Conservation (phyloP, 1,284 basidiomycete genomes). For the Tilletiaria anomala region DNA sequence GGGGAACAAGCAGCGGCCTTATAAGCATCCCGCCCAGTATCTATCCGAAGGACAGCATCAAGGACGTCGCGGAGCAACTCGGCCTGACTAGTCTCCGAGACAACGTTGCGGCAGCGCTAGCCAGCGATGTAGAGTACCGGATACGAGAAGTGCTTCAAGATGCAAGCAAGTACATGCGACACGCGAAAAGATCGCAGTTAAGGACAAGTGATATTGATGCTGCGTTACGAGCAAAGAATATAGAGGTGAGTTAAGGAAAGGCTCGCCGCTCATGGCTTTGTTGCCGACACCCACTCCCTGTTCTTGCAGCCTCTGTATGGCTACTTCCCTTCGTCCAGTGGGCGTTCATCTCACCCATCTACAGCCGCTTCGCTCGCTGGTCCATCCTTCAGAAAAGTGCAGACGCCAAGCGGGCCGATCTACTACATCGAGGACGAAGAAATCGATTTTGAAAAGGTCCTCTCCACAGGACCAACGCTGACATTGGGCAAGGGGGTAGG, state of each 20-base stretch:
- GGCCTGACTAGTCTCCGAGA: slow-evolving; percentile 68
- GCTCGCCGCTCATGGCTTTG: slow-evolving; percentile 34
- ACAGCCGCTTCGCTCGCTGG: slow-evolving; percentile 11
- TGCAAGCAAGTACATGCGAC: slow-evolving; percentile 90
- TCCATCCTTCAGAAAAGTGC: slow-evolving; percentile 37
- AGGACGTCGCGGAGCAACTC: slow-evolving; percentile 75
- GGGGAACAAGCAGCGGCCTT: too few species aligned
- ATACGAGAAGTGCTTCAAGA: slow-evolving; percentile 90
- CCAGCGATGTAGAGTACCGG: slow-evolving; percentile 91
- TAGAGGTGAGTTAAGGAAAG: slow-evolving; percentile 52
- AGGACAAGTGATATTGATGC: slow-evolving; percentile 82
- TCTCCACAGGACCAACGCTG: slow-evolving; percentile 23
- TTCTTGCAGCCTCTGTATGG: slow-evolving; percentile 26
- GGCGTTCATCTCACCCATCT: slow-evolving; percentile 12
- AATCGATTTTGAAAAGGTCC: slow-evolving; percentile 66
- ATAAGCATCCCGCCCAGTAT: too few species aligned
- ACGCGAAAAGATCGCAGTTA: slow-evolving; percentile 71
- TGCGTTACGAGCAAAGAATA: slow-evolving; percentile 80
- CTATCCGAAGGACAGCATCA: slow-evolving; percentile 32
- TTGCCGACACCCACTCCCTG: not conserved
- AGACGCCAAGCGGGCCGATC: slow-evolving; percentile 44
- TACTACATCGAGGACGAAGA: slow-evolving; percentile 95
- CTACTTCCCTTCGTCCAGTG: slow-evolving; percentile 18
- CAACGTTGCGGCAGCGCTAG: slow-evolving; percentile 64
- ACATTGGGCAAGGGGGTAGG: slow-evolving; percentile 32